Evolutionary conservation across 2,329 filamentous ascomycete genomes (phyloP), one percentile per base, ranked within the genome.

Genomic region (Aureobasidium lini): DNA sequence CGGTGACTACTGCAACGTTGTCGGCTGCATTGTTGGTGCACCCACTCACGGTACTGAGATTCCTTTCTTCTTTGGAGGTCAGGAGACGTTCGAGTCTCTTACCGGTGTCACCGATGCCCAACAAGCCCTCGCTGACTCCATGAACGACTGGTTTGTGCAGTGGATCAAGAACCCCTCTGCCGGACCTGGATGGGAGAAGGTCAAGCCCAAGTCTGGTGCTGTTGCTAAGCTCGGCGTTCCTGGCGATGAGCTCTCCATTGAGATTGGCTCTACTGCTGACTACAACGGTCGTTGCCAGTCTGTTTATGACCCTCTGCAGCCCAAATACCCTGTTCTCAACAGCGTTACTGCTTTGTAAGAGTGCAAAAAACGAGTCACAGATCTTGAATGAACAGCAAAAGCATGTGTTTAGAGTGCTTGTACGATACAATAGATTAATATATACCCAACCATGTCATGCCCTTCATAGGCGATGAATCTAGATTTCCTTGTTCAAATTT

Each of bases 1-100:
- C 64, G 79, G 76, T 62, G 48, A 57, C 1, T 65, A 63, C 56
- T 59, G 60, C 29, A 64, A 65, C n/a, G 61, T 65, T n/a, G 59
- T 61, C n/a, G 60, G 60, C 36, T 48, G 43, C 18, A 42, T 49
- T 3, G 54, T 58, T 7, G 44, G 44, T 8, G 43, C 43, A 8
- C 54, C 54, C n/a, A 58, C 54, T 11, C 54, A 58, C 44, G 54
- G 54, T n/a, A 58, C 54, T 15, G 54, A 58, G 16, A 58, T 58
- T 6, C 54, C 54, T 2, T 57, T 57, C 34, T 57, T 57, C 28
- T 18, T 57, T 3, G 54, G 54, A 1, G 54, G 54, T 0, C 15
- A 42, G 10, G 43, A 49, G 11, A 15, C 9, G 8, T 57, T 57
- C 32, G 28, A n/a, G 1, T 37, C 43, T 10, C 43, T 58, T 8